Evolutionary conservation across 2,329 filamentous ascomycete genomes (phyloP).

Genomic region (Alternaria tenuissima): DNA sequence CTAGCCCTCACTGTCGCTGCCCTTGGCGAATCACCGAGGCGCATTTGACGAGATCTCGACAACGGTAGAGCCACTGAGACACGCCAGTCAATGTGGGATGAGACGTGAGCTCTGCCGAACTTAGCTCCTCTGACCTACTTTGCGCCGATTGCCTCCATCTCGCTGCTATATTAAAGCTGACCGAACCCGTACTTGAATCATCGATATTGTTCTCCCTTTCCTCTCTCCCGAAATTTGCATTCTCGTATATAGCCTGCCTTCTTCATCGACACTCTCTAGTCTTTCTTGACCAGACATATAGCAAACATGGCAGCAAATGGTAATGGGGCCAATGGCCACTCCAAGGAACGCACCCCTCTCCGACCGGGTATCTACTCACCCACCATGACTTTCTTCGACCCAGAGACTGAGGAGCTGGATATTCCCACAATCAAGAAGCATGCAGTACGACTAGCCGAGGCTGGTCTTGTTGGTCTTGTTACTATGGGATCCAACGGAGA

Average conservation of each 20-base stretch:
- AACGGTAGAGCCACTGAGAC: conserved; percentile 31
- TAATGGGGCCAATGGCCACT: conserved; percentile 48
- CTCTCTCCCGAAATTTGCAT: conserved; percentile 22
- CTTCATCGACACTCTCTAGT: background rate
- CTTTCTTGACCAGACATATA: conserved; percentile 9
- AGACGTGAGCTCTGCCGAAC: conserved; percentile 38
- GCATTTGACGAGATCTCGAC: conserved; percentile 33
- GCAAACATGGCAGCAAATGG: conserved; percentile 41
- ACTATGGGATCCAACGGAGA: conserved; percentile 93
- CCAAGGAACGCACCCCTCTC: conserved; percentile 63
- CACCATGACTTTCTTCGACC: conserved; percentile 90
- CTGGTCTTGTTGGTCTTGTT: conserved; percentile 81
- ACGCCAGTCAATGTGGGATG: conserved; percentile 41
- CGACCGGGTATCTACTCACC: conserved; percentile 87
- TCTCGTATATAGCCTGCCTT: conserved; percentile 5
- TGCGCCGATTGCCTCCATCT: conserved; percentile 45
- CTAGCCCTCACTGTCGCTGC: conserved; percentile 32
- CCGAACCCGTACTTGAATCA: conserved; percentile 32
- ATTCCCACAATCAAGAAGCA: conserved; percentile 81
- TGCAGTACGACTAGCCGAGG: conserved; percentile 77
- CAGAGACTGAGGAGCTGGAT: conserved; percentile 84
- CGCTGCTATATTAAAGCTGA: conserved; percentile 51
- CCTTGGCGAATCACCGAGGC: conserved; percentile 39
- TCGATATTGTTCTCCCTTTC: conserved; percentile 25
- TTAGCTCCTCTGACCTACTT: conserved; percentile 40